Evolutionary conservation across 176 grass and related monocot genomes (phyloP), one percentile per base, ranked within the genome.

Genomic region (Oropetium thomaeum): DNA sequence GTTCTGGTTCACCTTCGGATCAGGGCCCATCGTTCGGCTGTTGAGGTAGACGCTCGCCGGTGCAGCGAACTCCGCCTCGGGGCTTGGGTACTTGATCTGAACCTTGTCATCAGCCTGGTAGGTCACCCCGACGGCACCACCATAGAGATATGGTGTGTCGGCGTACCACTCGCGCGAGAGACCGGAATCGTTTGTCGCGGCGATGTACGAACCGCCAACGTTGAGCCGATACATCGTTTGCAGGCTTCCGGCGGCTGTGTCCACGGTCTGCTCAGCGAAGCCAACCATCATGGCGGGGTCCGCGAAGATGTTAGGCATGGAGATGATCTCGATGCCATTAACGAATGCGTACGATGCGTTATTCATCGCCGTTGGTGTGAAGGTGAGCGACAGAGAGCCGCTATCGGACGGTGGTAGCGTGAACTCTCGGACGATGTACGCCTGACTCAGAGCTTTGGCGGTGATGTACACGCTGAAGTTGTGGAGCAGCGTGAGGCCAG

Each of bases 391-490:
- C 40, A 94, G 39, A 4, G 69, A 55, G 34, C 82, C 92, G 35
- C 60, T 47, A 0, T 45, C 63, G 7, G 60, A 38, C 3, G 73
- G 67, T 0, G 83, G 86, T 9, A 96, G 67, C 0, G 86, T 77
- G 77, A 84, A 96, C 69, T 96, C 92, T 37, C 80, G 75, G 22
- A 92, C 26, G 19, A 89, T 88, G 73, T 96, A 96, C 11, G 86
- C 92, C 62, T 92, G 83, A 25, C 79, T 96, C 27, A 96, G 86
- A 8, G 89, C 89, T 69, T 75, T 92, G 39, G 89, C 76, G 23
- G 86, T 96, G 73, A 89, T 69, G 87, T 87, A 84, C 16, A 80
- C 92, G 48, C 92, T 96, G 73, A 96, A 96, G 77, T 96, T 96
- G 31, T 63, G 81, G 0, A 96, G 86, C 34, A 96, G 83, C 4